Base-by-base conservation (phyloP, 192 early-diverging fungal species). In the Gonapodya prolifera region DNA sequence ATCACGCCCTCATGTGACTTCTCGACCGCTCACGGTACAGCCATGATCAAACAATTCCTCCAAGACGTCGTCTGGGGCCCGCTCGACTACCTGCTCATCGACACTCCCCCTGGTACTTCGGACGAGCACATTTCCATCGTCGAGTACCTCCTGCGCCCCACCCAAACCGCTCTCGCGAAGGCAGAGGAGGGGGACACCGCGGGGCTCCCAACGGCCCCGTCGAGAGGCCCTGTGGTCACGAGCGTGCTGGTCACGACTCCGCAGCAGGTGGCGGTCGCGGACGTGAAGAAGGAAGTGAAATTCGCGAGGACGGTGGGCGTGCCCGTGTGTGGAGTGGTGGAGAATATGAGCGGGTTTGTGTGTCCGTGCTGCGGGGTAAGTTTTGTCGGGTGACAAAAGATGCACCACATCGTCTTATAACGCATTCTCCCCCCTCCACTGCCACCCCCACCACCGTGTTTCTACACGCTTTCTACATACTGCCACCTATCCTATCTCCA, bases 161-260 rank as follows among this genome's bases (percentile, higher is more conserved):
- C n/a, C n/a, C n/a, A n/a, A n/a, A n/a, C n/a, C n/a, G n/a, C n/a
- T n/a, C n/a, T n/a, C n/a, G n/a, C n/a, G n/a, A 94, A 95, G 77
- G 92, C 91, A 35, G 85, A 86, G 76, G 85, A 89, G 32, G 91
- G 91, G 33, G 92, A 93, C 76, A 94, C 94, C 16, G 97, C 96
- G 0, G n/a, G n/a, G n/a, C n/a, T n/a, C n/a, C n/a, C n/a, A n/a
- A n/a, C n/a, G n/a, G n/a, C n/a, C n/a, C n/a, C n/a, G n/a, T n/a
- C n/a, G n/a, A n/a, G n/a, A n/a, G n/a, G n/a, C n/a, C n/a, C n/a
- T n/a, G n/a, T n/a, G n/a, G n/a, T n/a, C n/a, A n/a, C n/a, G n/a
- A n/a, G n/a, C n/a, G 90, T 99, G 0, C 81, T 99, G 29, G 92
- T 99, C n/a, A 99, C 97, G 0, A 99, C 97, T 1, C 97, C 97